Conservation (phyloP, 495 filamentous ascomycete species). For the Penicillium paxilli region DNA sequence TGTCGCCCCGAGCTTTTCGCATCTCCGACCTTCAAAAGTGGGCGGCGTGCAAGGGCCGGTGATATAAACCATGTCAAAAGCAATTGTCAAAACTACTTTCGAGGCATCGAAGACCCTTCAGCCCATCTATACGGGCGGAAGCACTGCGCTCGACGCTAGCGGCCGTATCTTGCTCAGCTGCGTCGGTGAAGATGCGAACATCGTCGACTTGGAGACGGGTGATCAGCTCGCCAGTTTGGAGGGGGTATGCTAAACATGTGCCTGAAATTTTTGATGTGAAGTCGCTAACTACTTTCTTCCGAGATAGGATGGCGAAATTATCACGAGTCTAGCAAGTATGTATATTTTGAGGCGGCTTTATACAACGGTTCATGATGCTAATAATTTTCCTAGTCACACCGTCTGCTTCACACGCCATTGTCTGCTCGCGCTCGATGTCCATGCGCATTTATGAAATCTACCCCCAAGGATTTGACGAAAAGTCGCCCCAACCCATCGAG, state of each 20-base stretch:
- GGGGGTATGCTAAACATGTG: slow-evolving; percentile 63
- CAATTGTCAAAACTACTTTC: slow-evolving; percentile 77
- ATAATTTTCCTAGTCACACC: slow-evolving; percentile 66
- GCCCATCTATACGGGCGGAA: slow-evolving; percentile 91
- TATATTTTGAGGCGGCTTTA: slow-evolving; percentile 5
- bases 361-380: slow-evolving; percentile 1
- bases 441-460: slow-evolving; percentile 87
- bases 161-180: slow-evolving; percentile 84
- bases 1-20: slow-evolving; percentile 31
- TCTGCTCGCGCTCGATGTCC: slow-evolving; percentile 89
- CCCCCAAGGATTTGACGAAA: slow-evolving; percentile 41
- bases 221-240: slow-evolving; percentile 82
- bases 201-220: slow-evolving; percentile 84
- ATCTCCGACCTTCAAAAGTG: slow-evolving; percentile 12
- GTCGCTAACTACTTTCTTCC: slow-evolving; percentile 20
- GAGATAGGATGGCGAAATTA: slow-evolving; percentile 83
- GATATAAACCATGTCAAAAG: slow-evolving; percentile 45
- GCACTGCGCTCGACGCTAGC: slow-evolving; percentile 76
- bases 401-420: slow-evolving; percentile 78
- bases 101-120: slow-evolving; percentile 77
- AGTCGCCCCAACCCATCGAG: slow-evolving; percentile 53
- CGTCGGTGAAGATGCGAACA: slow-evolving; percentile 81
- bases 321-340: slow-evolving; percentile 82
- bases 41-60: slow-evolving; percentile 16
- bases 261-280: slow-evolving; percentile 1